Conservation (phyloP, 495 filamentous ascomycete species). For the Penicillium crystallinum region DNA sequence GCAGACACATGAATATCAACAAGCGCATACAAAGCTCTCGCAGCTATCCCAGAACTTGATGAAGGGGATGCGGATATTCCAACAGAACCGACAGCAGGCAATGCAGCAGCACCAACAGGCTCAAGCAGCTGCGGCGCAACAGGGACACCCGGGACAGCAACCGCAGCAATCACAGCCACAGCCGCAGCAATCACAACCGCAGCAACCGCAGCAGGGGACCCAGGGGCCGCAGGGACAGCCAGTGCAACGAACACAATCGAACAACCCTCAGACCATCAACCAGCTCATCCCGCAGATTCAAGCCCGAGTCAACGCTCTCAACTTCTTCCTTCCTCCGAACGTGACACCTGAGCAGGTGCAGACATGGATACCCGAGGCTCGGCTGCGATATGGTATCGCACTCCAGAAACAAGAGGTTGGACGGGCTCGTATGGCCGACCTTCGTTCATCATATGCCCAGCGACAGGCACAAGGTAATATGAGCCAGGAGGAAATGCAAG, state of each 20-base stretch:
- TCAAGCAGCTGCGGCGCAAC: constrained; percentile 5
- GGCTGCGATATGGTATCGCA: constrained; percentile 46
- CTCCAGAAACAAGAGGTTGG: constrained; percentile 50
- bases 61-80: constrained; percentile 49
- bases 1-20: constrained; percentile 51
- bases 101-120: constrained; percentile 27
- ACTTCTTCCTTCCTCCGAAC: constrained; percentile 44
- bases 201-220: constrained; percentile 28
- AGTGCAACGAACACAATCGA: constrained; percentile 32
- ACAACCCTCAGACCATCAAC: constrained; percentile 36
- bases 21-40: constrained; percentile 58
- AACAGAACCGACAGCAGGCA: constrained; percentile 41
- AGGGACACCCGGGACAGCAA: background rate
- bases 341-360: constrained; percentile 43
- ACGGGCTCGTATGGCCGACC: constrained; percentile 32
- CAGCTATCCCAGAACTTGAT: constrained; percentile 61
- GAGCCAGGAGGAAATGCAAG: constrained; percentile 39
- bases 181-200: constrained; percentile 23
- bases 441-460: constrained; percentile 34
- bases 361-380: constrained; percentile 49
- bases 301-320: constrained; percentile 41
- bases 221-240: constrained; percentile 17
- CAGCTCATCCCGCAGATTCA: constrained; percentile 43
- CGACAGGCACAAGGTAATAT: constrained; percentile 37
- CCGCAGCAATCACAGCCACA: constrained; percentile 20